Evolutionary conservation across 352 stramenopile species (phyloP), one percentile per base, ranked within the genome.

Genomic region (Halophytophthora batemanensis): DNA sequence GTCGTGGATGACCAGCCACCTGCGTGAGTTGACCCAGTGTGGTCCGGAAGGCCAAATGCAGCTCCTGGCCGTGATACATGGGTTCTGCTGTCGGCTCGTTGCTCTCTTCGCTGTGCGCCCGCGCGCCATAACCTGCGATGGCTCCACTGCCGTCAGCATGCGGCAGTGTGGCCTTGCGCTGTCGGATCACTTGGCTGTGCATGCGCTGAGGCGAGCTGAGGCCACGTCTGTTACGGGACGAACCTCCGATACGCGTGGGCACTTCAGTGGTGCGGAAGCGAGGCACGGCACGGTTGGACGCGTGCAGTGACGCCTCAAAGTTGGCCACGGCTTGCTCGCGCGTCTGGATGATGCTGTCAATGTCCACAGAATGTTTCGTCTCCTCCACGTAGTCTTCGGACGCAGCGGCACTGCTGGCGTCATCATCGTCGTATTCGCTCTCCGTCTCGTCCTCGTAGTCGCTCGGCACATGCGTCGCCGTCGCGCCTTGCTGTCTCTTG

Each of bases 1-100:
- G 66, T 38, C 64, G 73, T 17, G 76, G 64, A 17, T 74, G 70
- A 4, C 67, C 71, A 12, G 77, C 74, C 2, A 83, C 70, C 48
- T 86, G 72, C 1, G 68, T 63, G 12, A 61, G 52, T 18, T 70
- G 59, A 18, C 72, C 71, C 3, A 54, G 69, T 34, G 59, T 77
- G 17, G 56, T 70, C 53, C 77, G 77, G 61, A 86, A 86, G 1
- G 52, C 61, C 29, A 86, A 31, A 40, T 86, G 71, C 3, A 86
- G 60, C 21, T 64, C 70, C 60, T 86, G 75, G 38, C 72, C 71
- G 39, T 82, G 69, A 56, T 77, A 73, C 53, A 86, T 64, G 15
- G 72, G 61, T 41, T 63, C 64, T 5, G 58, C 59, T 31, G 50
- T 25, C 4, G 40, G 49, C 0, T 67, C 53, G 36, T 50, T 52